Percentiles rank a stretch among this genome's conserved stretches.
phyloP scores from a whole-genome alignment of 176 grass and related monocot species.

The Cenchrus fungigraminus region DNA sequence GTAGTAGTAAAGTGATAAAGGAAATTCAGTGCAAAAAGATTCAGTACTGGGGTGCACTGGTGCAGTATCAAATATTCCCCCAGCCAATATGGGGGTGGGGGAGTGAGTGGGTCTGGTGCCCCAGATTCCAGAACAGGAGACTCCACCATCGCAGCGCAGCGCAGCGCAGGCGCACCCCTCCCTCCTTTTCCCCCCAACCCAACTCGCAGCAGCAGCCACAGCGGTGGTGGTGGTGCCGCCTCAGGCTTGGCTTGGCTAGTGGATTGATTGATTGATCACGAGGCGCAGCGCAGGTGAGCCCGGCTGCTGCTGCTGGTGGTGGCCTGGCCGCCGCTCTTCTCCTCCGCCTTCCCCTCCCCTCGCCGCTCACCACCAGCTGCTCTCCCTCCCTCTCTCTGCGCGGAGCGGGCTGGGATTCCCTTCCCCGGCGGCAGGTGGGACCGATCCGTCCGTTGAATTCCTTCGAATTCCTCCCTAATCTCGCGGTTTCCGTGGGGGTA shows the following conservation, averaged over 20 bases:
- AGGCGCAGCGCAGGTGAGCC: background rate
- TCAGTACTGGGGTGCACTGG: background rate
- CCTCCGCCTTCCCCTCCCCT: background rate
- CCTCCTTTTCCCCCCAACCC: slow-evolving; percentile 25
- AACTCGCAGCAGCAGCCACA: background rate
- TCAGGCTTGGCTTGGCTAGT: background rate
- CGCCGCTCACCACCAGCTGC: background rate
- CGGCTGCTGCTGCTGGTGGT: background rate
- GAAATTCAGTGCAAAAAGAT: background rate
- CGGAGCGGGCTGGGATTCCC: background rate
- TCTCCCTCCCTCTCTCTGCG: background rate
- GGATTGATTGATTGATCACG: slow-evolving; percentile 32
- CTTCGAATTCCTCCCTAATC: background rate
- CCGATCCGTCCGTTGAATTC: background rate
- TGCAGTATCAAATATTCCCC: slow-evolving; percentile 29
- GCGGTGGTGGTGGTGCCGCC: background rate
- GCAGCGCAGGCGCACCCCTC: background rate
- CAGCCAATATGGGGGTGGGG: background rate
- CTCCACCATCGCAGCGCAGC: slow-evolving; percentile 6
- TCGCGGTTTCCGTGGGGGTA: background rate
- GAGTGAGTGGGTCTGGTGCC: slow-evolving; percentile 5
- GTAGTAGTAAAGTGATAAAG: background rate
- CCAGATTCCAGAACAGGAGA: slow-evolving; percentile 38
- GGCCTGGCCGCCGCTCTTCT: background rate
- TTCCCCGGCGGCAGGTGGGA: background rate